Conservation (phyloP, 768 basidiomycete species). For the Termitomyces sp. region DNA sequence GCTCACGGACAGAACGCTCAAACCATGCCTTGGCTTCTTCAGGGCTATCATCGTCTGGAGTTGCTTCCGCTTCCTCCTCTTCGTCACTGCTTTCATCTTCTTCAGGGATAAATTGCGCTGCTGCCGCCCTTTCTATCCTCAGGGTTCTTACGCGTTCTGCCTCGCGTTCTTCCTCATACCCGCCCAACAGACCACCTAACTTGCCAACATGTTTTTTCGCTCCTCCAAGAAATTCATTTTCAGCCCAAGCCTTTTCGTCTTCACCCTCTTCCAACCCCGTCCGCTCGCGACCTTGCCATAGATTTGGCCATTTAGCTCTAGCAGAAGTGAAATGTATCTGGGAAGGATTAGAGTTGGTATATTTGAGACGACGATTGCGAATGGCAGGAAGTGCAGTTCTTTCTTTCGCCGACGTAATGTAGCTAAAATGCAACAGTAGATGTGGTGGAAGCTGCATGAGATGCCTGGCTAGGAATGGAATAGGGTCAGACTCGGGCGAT, state of each 20-base stretch:
- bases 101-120: conserved; percentile 56
- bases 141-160: conserved; percentile 53
- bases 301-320: conserved; percentile 55
- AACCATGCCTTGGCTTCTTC: conserved; percentile 52
- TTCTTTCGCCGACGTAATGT: conserved; percentile 56
- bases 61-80: conserved; percentile 23
- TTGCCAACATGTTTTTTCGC: conserved; percentile 63
- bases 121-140: conserved; percentile 36
- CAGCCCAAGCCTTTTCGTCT: conserved; percentile 73
- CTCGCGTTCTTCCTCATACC: conserved; percentile 78
- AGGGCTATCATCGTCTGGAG: conserved; percentile 39
- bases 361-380: conserved; percentile 71
- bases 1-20: conserved; percentile 60
- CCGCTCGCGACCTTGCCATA: conserved; percentile 61
- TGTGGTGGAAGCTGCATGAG: conserved; percentile 66
- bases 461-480: conserved; percentile 62
- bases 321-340: conserved; percentile 56
- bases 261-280: conserved; percentile 47
- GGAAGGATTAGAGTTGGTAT: conserved; percentile 49
- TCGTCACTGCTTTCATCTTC: conserved; percentile 67
- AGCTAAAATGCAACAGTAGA: conserved; percentile 44
- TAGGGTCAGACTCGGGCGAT: conserved; percentile 52
- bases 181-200: conserved; percentile 59
- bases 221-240: conserved; percentile 57
- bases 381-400: conserved; percentile 62